Conservation (phyloP, 768 basidiomycete species). For the Roridomyces roridus region DNA sequence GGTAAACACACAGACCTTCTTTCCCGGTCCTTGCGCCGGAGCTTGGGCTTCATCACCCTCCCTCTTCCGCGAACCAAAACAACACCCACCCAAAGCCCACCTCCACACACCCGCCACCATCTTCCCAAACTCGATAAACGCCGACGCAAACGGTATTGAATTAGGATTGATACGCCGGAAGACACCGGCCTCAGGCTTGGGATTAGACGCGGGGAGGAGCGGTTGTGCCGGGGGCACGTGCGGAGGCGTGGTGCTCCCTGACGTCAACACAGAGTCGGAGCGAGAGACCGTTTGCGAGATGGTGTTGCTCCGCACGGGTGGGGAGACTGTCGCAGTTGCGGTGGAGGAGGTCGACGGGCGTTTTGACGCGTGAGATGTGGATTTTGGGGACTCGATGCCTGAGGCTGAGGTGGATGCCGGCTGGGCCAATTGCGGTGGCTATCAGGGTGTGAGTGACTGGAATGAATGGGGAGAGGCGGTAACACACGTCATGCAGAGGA, state of each 20-base stretch:
- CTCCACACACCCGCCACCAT: neutral
- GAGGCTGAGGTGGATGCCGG: too few species aligned
- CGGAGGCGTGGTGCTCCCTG: neutral
- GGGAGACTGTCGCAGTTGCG: too few species aligned
- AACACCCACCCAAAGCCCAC: conserved; percentile 26
- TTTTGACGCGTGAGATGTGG: too few species aligned
- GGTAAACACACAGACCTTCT: neutral
- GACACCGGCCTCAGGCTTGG: conserved; percentile 35
- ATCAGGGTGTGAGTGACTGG: too few species aligned
- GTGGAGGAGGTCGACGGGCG: too few species aligned
- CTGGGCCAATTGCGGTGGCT: too few species aligned
- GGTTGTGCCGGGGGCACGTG: conserved; percentile 30
- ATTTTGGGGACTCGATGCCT: too few species aligned
- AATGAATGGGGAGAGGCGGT: neutral
- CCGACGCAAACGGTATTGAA: conserved; percentile 46
- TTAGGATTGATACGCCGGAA: conserved; percentile 33
- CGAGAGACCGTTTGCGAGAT: too few species aligned
- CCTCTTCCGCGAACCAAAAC: conserved; percentile 4
- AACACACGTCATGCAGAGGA: conserved; percentile 59
- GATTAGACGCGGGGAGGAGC: conserved; percentile 42
- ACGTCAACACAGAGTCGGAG: too few species aligned
- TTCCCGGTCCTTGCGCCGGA: conserved; percentile 24
- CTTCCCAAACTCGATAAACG: conserved; percentile 16
- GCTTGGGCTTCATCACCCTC: conserved; percentile 23
- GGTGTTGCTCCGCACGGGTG: too few species aligned